These are phyloP conservation scores for Sutorius eximius DNA, from an alignment of 1,284 basidiomycete species.

Conservation along the genomic window DNA sequence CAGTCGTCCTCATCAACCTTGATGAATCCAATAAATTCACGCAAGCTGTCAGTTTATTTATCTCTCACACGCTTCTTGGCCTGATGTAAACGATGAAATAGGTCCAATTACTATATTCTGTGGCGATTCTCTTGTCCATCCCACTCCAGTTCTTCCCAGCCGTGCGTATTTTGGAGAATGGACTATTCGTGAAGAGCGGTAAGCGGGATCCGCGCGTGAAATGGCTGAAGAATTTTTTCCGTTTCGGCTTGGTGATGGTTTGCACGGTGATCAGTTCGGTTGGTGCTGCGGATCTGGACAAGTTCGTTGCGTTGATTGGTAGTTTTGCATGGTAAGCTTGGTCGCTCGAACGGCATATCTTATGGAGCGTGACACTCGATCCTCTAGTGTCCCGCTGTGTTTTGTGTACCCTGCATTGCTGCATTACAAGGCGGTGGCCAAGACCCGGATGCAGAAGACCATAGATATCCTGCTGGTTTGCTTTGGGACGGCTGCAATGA, in stretches of 20 bases:
- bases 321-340: constrained; percentile 86
- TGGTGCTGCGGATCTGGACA: constrained; percentile 91
- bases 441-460: constrained; percentile 66
- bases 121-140: constrained; percentile 92
- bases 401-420: constrained; percentile 94
- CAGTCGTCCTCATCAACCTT: constrained; percentile 95
- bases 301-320: constrained; percentile 94
- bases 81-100: constrained; percentile 23
- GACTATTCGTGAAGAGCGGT: constrained; percentile 90
- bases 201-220: constrained; percentile 69
- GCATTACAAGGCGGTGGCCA: constrained; percentile 87
- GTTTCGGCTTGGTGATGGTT: constrained; percentile 73
- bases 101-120: constrained; percentile 85
- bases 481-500: constrained; percentile 82
- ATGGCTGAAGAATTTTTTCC: constrained; percentile 93
- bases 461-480: constrained; percentile 77
- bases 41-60: constrained; percentile 62
- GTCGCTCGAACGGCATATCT: constrained; percentile 6
- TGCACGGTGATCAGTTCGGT: constrained; percentile 80
- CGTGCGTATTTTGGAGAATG: constrained; percentile 95
- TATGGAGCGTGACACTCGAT: constrained; percentile 9
- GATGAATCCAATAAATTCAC: constrained; percentile 85
- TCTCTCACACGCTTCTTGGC: constrained; percentile 9
- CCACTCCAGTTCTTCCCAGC: constrained; percentile 98
- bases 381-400: constrained; percentile 82